Percentiles rank a stretch among this genome's conserved stretches.
Conservation (phyloP, 352 stramenopile genomes). For the Phytophthora boehmeriae region DNA sequence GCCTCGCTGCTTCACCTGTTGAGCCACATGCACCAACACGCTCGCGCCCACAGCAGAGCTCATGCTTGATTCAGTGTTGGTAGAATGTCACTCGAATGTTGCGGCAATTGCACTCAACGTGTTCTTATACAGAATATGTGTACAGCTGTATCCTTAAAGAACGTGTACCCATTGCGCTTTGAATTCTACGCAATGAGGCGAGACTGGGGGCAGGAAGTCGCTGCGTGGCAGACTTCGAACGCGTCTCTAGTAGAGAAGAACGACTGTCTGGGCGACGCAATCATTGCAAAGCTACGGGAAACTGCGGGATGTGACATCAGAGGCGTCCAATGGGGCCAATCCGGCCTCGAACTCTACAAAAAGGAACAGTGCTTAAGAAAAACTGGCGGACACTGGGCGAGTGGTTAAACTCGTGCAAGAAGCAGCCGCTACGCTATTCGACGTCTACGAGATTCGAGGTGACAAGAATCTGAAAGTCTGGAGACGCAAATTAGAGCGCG, state of each 20-base stretch:
- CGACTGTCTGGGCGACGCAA: neutral
- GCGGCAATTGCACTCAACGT: no score
- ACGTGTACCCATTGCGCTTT: no score
- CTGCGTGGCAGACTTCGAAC: no score
- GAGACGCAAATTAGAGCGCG: neutral
- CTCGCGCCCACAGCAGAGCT: slow-evolving; percentile 33
- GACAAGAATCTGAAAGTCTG: neutral
- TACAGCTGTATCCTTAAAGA: no score
- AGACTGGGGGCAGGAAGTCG: no score
- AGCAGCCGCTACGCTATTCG: neutral
- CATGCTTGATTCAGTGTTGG: no score
- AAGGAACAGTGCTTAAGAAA: neutral
- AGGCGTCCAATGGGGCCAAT: neutral
- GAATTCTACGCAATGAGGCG: no score
- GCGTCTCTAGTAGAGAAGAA: neutral
- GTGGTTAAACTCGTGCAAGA: slow-evolving; percentile 3
- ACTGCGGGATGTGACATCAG: neutral
- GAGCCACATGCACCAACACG: slow-evolving; percentile 49
- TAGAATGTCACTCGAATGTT: no score
- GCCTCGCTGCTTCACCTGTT: slow-evolving; percentile 45
- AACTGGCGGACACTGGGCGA: slow-evolving; percentile 7
- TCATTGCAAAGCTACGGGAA: neutral
- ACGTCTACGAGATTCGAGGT: neutral
- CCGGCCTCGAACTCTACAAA: neutral
- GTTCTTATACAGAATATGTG: no score